A percentile compares a stretch with the other conserved stretches of the same genome.
phyloP scores from a whole-genome alignment of 371 early-diverging fungal genomes.

The Rhizomucor miehei region DNA sequence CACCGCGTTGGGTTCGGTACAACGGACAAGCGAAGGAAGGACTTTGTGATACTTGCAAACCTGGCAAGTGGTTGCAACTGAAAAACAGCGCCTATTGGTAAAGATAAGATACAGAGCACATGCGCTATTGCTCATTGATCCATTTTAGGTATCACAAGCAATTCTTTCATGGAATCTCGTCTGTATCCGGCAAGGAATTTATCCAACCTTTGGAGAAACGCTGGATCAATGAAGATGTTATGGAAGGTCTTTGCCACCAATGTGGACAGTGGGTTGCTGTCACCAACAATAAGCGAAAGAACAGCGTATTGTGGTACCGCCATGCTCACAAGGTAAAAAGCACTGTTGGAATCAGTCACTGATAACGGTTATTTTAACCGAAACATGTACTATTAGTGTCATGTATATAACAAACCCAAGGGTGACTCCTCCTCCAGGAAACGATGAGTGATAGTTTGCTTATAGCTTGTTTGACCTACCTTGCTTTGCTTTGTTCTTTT shows the following conservation, averaged over 20 bases:
- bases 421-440: not conserved
- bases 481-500: not conserved
- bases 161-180: slow-evolving; percentile 90
- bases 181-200: slow-evolving; percentile 82
- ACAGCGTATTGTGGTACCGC: slow-evolving; percentile 84
- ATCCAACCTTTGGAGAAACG: slow-evolving; percentile 73
- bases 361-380: not conserved
- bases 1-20: slow-evolving; percentile 84
- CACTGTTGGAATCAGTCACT: not conserved
- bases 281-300: slow-evolving; percentile 73
- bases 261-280: slow-evolving; percentile 85
- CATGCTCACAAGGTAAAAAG: slow-evolving; percentile 79
- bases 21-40: slow-evolving; percentile 84
- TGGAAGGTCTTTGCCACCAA: slow-evolving; percentile 88
- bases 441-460: not conserved
- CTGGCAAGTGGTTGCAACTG: slow-evolving; percentile 89
- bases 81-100: slow-evolving; percentile 94
- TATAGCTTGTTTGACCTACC: not conserved
- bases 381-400: slow-evolving; percentile 52
- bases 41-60: slow-evolving; percentile 82
- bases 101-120: slow-evolving; percentile 1
- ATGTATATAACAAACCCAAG: slow-evolving; percentile 83
- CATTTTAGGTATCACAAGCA: slow-evolving; percentile 86
- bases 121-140: not conserved
- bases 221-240: slow-evolving; percentile 59